Evolutionary conservation across 345 rosid genomes (phyloP).

Genomic region (Eucalyptus leucophloia): DNA sequence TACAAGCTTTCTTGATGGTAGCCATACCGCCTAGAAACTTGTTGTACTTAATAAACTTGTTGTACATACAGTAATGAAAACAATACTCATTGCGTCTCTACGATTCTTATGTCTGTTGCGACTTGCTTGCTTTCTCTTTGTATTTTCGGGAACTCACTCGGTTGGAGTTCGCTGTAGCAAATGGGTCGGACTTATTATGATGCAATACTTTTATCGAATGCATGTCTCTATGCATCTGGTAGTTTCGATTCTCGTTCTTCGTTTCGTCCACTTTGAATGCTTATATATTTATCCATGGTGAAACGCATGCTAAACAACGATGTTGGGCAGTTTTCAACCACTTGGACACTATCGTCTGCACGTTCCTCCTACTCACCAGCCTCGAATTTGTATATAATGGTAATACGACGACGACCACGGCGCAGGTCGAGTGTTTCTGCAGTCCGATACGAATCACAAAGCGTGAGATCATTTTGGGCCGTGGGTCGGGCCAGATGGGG

Average conservation of each 20-base stretch:
- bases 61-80: not conserved
- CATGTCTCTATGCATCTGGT: not conserved
- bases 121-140: not conserved
- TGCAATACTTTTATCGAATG: not conserved
- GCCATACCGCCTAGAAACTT: not conserved
- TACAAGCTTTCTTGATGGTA: constrained; percentile 26
- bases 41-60: not conserved
- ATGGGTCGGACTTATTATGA: not conserved
- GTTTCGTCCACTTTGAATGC: not conserved
- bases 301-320: not conserved
- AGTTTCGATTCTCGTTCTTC: not conserved
- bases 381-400: not conserved
- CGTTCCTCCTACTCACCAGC: not conserved
- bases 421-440: not conserved
- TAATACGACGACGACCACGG: not conserved
- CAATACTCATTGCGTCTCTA: not conserved
- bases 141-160: not conserved
- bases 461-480: not conserved
- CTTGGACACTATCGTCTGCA: not conserved
- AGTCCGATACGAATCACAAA: not conserved
- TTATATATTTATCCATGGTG: not conserved
- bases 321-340: not conserved
- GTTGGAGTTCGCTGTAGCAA: not conserved
- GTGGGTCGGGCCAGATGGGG: not conserved
- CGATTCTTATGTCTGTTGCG: not conserved